Evolutionary conservation across 176 grass and related monocot species (phyloP).

Genomic region (Luzula sylvatica): DNA sequence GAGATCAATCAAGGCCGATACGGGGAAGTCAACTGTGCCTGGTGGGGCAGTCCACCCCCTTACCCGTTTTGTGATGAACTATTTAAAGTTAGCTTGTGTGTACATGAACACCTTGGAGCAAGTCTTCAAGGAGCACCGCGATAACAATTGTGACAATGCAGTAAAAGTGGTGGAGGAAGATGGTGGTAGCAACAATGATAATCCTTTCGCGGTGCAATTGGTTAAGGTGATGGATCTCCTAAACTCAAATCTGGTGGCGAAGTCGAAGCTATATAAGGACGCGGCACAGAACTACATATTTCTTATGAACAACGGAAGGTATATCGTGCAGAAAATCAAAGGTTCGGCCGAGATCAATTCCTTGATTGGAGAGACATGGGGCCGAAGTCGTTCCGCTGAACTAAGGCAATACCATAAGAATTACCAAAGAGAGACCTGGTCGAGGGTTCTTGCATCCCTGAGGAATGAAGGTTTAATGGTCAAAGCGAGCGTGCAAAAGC

Average conservation of each 20-base stretch:
- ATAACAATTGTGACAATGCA: slow-evolving; percentile 5
- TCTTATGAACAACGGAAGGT: slow-evolving; percentile 91
- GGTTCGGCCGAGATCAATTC: slow-evolving; percentile 58
- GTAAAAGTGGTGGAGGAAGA: background rate
- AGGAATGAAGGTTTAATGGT: slow-evolving; percentile 52
- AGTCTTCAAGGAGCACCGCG: slow-evolving; percentile 56
- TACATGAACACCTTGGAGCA: slow-evolving; percentile 84
- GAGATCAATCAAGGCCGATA: slow-evolving; percentile 71
- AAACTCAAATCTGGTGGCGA: slow-evolving; percentile 46
- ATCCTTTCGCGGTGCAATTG: slow-evolving; percentile 54
- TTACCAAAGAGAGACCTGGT: slow-evolving; percentile 96
- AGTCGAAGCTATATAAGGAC: slow-evolving; percentile 70
- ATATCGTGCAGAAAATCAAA: slow-evolving; percentile 80
- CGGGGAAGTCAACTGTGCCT: slow-evolving; percentile 36
- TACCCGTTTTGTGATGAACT: slow-evolving; percentile 87
- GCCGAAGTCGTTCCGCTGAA: slow-evolving; percentile 57
- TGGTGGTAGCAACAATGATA: background rate
- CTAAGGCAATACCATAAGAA: slow-evolving; percentile 88
- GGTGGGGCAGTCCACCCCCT: slow-evolving; percentile 76
- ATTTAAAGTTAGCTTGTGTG: slow-evolving; percentile 62
- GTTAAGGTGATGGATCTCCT: slow-evolving; percentile 80
- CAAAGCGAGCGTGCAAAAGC: slow-evolving; percentile 25
- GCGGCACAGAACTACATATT: slow-evolving; percentile 46
- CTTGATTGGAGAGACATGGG: slow-evolving; percentile 58
- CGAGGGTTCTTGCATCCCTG: slow-evolving; percentile 42